phyloP scores from a whole-genome alignment of 2,329 filamentous ascomycete genomes.

The Cadophora sp. region DNA sequence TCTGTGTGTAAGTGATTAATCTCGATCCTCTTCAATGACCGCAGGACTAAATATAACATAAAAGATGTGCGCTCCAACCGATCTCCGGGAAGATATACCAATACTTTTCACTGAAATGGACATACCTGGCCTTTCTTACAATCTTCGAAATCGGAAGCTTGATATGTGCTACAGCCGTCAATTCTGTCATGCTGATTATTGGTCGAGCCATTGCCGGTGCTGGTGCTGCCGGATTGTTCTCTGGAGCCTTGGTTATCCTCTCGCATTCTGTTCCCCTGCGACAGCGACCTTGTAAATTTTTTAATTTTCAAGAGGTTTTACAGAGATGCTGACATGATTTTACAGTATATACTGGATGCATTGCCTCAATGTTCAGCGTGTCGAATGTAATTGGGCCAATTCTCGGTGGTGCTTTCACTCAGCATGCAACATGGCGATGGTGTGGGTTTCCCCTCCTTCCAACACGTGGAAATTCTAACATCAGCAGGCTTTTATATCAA shows the following conservation, averaged over 20 bases:
- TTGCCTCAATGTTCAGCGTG: conserved; percentile 33
- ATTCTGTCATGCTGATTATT: conserved; percentile 42
- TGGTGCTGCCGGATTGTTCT: conserved; percentile 42
- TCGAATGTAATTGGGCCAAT: conserved; percentile 41
- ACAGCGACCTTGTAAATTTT: conserved; percentile 33
- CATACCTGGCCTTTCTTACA: conserved; percentile 36
- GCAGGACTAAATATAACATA: background rate
- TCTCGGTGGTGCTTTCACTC: conserved; percentile 44
- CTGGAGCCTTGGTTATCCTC: conserved; percentile 41
- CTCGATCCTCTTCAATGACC: background rate
- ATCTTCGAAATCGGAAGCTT: conserved; percentile 44
- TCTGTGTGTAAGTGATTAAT: conserved; percentile 33
- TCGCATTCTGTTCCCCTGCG: conserved; percentile 35
- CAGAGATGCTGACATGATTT: background rate
- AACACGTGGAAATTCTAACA: conserved; percentile 12
- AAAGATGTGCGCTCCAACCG: conserved; percentile 36
- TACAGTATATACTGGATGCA: conserved; percentile 30
- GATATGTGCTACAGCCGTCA: conserved; percentile 41
- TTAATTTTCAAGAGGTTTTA: background rate
- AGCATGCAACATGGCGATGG: conserved; percentile 47
- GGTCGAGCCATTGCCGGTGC: conserved; percentile 43
- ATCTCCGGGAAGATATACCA: conserved; percentile 39
- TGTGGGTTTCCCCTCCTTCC: conserved; percentile 38
- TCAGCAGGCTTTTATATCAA: conserved; percentile 45
- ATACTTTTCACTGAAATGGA: conserved; percentile 42